These are phyloP conservation scores for Neonectria hederae DNA, from an alignment of 2,329 filamentous ascomycete species.

Conservation along the genomic window DNA sequence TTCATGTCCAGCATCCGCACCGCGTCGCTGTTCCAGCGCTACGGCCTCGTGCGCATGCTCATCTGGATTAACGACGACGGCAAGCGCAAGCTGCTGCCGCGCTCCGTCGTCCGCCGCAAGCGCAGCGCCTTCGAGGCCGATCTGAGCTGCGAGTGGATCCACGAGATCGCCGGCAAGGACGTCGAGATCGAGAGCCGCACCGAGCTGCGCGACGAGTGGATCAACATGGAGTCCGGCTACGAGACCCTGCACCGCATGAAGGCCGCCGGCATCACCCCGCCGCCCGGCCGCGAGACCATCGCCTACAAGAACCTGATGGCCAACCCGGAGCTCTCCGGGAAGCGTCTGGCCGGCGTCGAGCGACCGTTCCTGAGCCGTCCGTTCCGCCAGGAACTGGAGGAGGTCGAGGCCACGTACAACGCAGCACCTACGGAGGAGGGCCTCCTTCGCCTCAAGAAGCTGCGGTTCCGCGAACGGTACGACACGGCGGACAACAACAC, in stretches of 20 bases:
- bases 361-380: constrained; percentile 49
- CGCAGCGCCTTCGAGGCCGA: constrained; percentile 69
- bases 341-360: constrained; percentile 44
- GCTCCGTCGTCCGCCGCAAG: constrained; percentile 62
- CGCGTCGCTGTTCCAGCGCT: constrained; percentile 72
- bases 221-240: constrained; percentile 58
- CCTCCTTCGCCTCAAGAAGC: constrained; percentile 37
- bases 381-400: constrained; percentile 54
- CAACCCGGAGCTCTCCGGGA: constrained; percentile 35
- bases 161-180: constrained; percentile 64
- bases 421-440: constrained; percentile 4
- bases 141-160: constrained; percentile 65
- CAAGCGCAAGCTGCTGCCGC: constrained; percentile 68
- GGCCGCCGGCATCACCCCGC: constrained; percentile 52
- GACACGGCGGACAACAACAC: constrained; percentile 30
- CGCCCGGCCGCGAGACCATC: constrained; percentile 54
- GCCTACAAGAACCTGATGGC: constrained; percentile 37
- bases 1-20: constrained; percentile 68
- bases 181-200: constrained; percentile 40
- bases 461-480: constrained; percentile 44
- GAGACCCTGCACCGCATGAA: constrained; percentile 58
- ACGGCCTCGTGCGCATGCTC: constrained; percentile 83
- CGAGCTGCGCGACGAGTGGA: constrained; percentile 55
- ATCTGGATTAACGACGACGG: constrained; percentile 74
- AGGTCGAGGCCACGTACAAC: constrained; percentile 46